Percentiles rank a stretch among this genome's conserved stretches.
phyloP scores from a whole-genome alignment of 2,329 filamentous ascomycete genomes.

The Botrytis hyacinthi region DNA sequence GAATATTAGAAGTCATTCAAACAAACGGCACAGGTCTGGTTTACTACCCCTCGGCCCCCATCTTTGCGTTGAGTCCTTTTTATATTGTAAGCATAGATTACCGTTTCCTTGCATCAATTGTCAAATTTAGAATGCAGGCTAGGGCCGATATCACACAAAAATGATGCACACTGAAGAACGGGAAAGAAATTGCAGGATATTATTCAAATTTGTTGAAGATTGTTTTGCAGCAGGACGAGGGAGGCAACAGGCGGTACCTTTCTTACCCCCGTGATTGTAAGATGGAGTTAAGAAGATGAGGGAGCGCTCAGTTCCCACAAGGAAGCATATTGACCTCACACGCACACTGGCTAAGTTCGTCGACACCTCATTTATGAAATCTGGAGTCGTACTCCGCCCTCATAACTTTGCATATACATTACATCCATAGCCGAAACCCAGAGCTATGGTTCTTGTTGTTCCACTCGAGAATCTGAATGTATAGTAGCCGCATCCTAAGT shows the following conservation, averaged over 20 bases:
- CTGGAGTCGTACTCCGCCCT: neutral
- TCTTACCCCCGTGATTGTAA: neutral
- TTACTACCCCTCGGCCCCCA: too few species aligned
- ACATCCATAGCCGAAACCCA: neutral
- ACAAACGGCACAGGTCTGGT: too few species aligned
- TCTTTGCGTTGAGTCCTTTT: too few species aligned
- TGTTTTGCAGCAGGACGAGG: neutral
- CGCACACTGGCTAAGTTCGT: neutral
- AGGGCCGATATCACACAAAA: too few species aligned
- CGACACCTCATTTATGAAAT: neutral
- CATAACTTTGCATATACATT: neutral
- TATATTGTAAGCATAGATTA: too few species aligned
- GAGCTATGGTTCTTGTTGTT: constrained; percentile 10
- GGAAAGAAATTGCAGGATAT: neutral
- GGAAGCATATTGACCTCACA: neutral
- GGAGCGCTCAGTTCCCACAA: neutral
- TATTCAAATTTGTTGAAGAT: neutral
- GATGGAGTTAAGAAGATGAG: neutral
- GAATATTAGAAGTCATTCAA: too few species aligned
- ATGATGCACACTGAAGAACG: neutral
- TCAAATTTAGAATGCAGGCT: too few species aligned
- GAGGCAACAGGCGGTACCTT: neutral
- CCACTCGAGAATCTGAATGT: constrained; percentile 8
- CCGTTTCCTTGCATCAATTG: too few species aligned
- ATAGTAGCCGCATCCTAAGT: neutral